phyloP scores from a whole-genome alignment of 441 rosid genomes.

The Pelargonium cotyledonis region DNA sequence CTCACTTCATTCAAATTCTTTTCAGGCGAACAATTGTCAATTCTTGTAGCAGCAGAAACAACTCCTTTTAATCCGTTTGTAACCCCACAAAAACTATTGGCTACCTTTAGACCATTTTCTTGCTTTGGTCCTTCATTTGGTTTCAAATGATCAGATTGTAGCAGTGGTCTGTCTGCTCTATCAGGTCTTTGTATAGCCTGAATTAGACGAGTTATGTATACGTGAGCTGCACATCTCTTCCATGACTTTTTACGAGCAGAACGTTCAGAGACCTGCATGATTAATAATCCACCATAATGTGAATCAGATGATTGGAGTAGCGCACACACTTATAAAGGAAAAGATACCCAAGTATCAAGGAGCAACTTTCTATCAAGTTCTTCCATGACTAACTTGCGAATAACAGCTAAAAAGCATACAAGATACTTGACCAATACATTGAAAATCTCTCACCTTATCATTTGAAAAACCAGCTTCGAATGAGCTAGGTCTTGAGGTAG shows the following conservation, averaged over 20 bases:
- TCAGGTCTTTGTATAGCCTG: conserved; percentile 33
- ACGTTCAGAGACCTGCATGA: conserved; percentile 30
- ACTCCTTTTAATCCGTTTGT: conserved; percentile 27
- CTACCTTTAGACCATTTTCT: conserved; percentile 22
- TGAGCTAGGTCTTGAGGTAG: conserved; percentile 28
- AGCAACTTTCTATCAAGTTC: too few relatives aligned
- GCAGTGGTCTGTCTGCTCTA: conserved; percentile 27
- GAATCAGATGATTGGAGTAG: conserved; percentile 15
- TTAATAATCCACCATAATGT: conserved; percentile 15
- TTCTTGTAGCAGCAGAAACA: conserved; percentile 16
- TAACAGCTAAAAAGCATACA: conserved; percentile 2
- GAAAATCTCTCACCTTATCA: conserved; percentile 34
- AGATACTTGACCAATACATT: not conserved
- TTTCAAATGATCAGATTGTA: conserved; percentile 26
- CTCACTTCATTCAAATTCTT: conserved; percentile 27
- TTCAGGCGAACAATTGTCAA: conserved; percentile 12
- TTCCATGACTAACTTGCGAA: not conserved
- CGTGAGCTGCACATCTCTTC: conserved; percentile 62
- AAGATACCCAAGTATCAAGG: not conserved
- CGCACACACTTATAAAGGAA: not conserved
- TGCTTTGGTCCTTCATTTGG: conserved; percentile 32
- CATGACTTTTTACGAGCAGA: conserved; percentile 26
- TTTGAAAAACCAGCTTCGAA: conserved; percentile 26
- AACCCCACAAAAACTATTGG: conserved; percentile 23
- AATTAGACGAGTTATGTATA: conserved; percentile 58